Evolutionary conservation across 1,139 yeast genomes (phyloP), one percentile per base, ranked within the genome.

Genomic region (Candida smagusa): DNA sequence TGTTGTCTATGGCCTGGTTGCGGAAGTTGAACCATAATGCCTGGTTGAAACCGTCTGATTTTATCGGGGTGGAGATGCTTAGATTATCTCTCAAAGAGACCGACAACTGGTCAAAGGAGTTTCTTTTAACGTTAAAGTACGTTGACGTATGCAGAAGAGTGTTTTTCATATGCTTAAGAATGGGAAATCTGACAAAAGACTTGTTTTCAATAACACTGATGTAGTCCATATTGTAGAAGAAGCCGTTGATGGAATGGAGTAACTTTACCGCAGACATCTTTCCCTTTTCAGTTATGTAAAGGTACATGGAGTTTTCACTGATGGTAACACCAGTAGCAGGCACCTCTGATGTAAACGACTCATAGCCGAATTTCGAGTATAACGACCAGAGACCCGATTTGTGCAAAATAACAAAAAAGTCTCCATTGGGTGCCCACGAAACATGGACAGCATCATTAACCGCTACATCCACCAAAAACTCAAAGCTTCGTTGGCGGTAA

Each of bases 21-120:
- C 55, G 56, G 39, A 67, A 68, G 41, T 64, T 64, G 44, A 59
- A 69, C 77, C 77, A 71, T 9, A 69, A 45, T 4, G 65, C 48
- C 40, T 70, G 75, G 42, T 65, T 63, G 9, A 51, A 44, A 26
- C 57, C 57, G 12, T 46, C 48, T 12, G 47, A 37, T 11, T 21
- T 12, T 11, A 28, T 34, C 5, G 75, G 73, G 0, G 74, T 70
- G 0, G 75, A 68, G 4, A 71, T 47, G 1, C 72, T 54, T 6
- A 54, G 23, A 9, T 46, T 36, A 19, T 41, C 38, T 1, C 53
- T 52, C 31, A 46, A 48, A 0, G 56, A 44, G 6, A 54, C 33
- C 2, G 56, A 45, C 4, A 55, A 41, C 47, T 71, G 77, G 37
- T 59, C 45, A 35, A 33, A 43, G 8, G 34, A 36, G 42, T 57